A percentile compares a stretch with the other conserved stretches of the same genome.
These are phyloP conservation scores for Berkeleyomyces rouxiae DNA, from an alignment of 2,329 filamentous ascomycete genomes.

Conservation along the genomic window DNA sequence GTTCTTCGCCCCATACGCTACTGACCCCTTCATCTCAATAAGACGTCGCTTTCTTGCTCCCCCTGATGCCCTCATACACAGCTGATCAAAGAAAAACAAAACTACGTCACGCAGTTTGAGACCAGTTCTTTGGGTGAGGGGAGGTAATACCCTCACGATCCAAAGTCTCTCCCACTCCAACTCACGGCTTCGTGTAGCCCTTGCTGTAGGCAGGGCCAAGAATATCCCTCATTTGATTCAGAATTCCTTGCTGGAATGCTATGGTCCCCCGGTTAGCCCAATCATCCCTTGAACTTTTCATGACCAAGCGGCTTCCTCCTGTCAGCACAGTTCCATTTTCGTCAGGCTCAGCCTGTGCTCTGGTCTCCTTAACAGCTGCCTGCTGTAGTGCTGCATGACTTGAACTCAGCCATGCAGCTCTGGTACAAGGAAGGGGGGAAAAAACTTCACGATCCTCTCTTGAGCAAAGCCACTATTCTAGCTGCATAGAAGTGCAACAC, in stretches of 20 bases:
- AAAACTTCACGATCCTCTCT: not conserved
- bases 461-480: not conserved
- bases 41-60: too few relatives aligned
- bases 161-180: not conserved
- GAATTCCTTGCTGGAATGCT: not conserved
- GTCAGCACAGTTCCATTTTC: not conserved
- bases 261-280: not conserved
- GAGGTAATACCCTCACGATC: not conserved
- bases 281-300: not conserved
- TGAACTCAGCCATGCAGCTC: too few relatives aligned
- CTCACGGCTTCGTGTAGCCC: not conserved
- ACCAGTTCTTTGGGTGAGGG: not conserved
- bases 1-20: too few relatives aligned
- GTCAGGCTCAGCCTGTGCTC: not conserved
- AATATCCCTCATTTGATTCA: not conserved
- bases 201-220: not conserved
- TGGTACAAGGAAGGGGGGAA: too few relatives aligned
- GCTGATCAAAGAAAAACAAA: not conserved
- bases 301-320: not conserved
- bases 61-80: too few relatives aligned
- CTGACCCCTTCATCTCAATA: too few relatives aligned
- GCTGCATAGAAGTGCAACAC: too few relatives aligned
- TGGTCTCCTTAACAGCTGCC: not conserved
- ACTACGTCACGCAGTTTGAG: not conserved
- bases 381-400: too few relatives aligned